Base-by-base conservation (phyloP, 441 rosid species). In the Capsella rubella region DNA sequence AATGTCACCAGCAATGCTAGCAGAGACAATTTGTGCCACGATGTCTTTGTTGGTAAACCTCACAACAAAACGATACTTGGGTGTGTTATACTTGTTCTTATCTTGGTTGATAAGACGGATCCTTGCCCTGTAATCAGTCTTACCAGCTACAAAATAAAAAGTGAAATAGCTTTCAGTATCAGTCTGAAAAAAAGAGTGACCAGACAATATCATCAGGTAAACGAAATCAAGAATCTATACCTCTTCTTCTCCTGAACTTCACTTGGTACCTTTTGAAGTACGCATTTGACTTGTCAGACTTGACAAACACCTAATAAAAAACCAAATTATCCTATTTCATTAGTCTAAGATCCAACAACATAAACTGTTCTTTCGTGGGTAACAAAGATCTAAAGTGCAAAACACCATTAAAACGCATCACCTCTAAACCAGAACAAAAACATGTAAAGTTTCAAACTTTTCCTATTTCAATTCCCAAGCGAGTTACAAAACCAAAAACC, bases 201-300 rank as follows among this genome's bases (percentile, higher is more conserved):
- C 12, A 34, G 11, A 45, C 14, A 58, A 34, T 9, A 27, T 9
- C 15, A 31, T 5, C 16, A 49, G 10, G 15, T 1, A 31, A 27
- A 12, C 1, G 11, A 31, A 57, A 13, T 2, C 0, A 73, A 6
- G 14, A 61, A 69, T 8, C 47, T 0, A 54, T 80, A 90, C 97
- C 91, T 89, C 97, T 84, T 70, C 98, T 86, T 84, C 97, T 88
- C 92, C 89, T 93, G 71, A 59, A 93, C 72, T 90, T 87, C 45
- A 93, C 98, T 75, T 93, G 98, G 71, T 69, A 93, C 70, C 98
- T 86, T 96, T 91, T 93, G 75, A 68, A 93, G 81, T 91, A 93
- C 42, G 96, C 89, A 75, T 39, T 89, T 7, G 84, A 8, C 74
- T 88, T 93, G 37, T 85, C 83, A 18, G 97, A 58, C 80, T 91